phyloP scores from a whole-genome alignment of 768 basidiomycete species.

The Xerocomus potaroensis region DNA sequence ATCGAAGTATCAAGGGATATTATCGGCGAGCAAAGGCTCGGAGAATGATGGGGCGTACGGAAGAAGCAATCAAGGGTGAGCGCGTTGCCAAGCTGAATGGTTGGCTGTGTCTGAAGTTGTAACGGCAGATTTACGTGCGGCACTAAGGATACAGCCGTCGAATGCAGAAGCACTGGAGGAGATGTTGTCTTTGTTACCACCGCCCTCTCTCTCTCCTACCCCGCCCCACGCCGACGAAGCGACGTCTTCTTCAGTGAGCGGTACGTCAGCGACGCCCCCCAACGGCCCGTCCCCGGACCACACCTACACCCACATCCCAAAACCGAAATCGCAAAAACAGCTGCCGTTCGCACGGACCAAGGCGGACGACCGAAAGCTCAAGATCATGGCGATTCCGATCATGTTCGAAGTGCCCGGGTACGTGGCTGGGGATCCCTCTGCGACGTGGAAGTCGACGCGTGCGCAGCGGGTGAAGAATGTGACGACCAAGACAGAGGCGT shows the following conservation, averaged over 20 bases:
- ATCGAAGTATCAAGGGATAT: constrained; percentile 64
- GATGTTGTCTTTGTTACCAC: constrained; percentile 38
- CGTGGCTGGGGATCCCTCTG: constrained; percentile 13
- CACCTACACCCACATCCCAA: constrained; percentile 36
- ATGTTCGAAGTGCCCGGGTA: constrained; percentile 35
- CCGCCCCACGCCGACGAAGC: constrained; percentile 20
- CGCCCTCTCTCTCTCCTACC: constrained; percentile 7
- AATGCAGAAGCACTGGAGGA: constrained; percentile 61
- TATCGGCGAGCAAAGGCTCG: constrained; percentile 67
- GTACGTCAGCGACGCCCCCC: constrained; percentile 12
- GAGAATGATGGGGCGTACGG: constrained; percentile 50
- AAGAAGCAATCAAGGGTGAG: constrained; percentile 60
- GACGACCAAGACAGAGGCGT: constrained; percentile 40
- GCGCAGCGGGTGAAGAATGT: constrained; percentile 26
- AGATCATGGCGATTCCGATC: constrained; percentile 45
- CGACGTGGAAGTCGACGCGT: constrained; percentile 28
- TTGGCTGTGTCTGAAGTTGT: constrained; percentile 1
- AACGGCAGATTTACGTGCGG: constrained; percentile 60
- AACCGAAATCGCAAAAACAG: constrained; percentile 40
- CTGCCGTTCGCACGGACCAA: constrained; percentile 50
- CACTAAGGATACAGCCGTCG: constrained; percentile 58
- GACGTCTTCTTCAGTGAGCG: constrained; percentile 27
- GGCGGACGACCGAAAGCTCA: constrained; percentile 51
- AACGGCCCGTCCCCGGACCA: constrained; percentile 17
- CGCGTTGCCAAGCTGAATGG: background rate